These are phyloP conservation scores for Leccinum laetum DNA, from an alignment of 1,284 basidiomycete genomes.

Conservation along the genomic window DNA sequence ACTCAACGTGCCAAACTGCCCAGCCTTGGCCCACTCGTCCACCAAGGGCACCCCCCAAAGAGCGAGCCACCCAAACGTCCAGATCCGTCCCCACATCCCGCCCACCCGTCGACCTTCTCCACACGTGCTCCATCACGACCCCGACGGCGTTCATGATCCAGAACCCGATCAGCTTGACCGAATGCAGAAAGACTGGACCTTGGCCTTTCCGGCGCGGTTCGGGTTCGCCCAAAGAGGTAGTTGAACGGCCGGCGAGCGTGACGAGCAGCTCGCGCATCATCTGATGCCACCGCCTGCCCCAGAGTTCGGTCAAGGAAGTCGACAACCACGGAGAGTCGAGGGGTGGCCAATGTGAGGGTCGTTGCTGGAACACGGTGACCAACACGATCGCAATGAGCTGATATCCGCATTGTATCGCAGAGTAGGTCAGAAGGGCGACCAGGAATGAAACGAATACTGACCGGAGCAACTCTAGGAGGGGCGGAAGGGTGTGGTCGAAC, in stretches of 20 bases:
- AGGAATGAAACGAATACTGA: slow-evolving; percentile 42
- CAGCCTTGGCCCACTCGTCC: slow-evolving; percentile 50
- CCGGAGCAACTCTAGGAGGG: slow-evolving; percentile 39
- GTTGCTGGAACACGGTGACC: slow-evolving; percentile 36
- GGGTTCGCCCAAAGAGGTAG: slow-evolving; percentile 40
- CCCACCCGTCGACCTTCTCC: slow-evolving; percentile 43
- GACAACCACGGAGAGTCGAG: slow-evolving; percentile 38
- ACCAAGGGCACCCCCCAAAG: slow-evolving; percentile 48
- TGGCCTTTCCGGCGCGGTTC: no score
- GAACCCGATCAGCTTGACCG: slow-evolving; percentile 19
- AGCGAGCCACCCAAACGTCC: slow-evolving; percentile 50
- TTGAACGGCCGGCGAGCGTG: slow-evolving; percentile 27
- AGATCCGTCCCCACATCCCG: slow-evolving; percentile 48
- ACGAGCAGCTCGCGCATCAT: slow-evolving; percentile 31
- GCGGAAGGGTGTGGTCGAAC: slow-evolving; percentile 45
- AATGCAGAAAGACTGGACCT: slow-evolving; percentile 29
- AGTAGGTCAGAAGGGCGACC: slow-evolving; percentile 40
- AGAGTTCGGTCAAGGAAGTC: slow-evolving; percentile 41
- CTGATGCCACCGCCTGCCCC: slow-evolving; percentile 49
- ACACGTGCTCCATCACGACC: slow-evolving; percentile 47
- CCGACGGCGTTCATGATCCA: slow-evolving; percentile 51
- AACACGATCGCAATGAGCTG: slow-evolving; percentile 42
- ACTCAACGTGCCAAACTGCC: slow-evolving; percentile 26
- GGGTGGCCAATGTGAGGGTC: slow-evolving; percentile 40
- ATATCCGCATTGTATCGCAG: slow-evolving; percentile 43